phyloP scores from a whole-genome alignment of 2,329 filamentous ascomycete species.

The Arthrobotrys entomopaga region DNA sequence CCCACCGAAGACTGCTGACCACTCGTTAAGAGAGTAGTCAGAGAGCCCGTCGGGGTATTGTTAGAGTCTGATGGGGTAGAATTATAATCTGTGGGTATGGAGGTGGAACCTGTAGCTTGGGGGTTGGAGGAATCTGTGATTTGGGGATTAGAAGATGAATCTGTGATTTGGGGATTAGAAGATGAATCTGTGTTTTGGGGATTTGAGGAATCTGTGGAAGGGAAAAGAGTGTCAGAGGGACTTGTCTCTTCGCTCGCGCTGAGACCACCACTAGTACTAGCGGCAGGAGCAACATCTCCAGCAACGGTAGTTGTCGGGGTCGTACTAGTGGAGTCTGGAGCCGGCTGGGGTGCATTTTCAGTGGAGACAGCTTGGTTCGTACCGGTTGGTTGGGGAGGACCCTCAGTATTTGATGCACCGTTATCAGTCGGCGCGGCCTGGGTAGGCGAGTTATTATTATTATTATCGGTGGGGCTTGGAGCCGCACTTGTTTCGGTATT shows the following conservation, averaged over 20 bases:
- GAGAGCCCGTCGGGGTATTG: constrained; percentile 31
- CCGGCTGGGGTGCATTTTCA: constrained; percentile 33
- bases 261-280: not conserved
- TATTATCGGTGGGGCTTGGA: constrained; percentile 2
- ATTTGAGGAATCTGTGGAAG: constrained; percentile 41
- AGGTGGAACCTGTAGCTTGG: constrained; percentile 30
- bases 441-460: constrained; percentile 2
- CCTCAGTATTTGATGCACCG: constrained; percentile 22
- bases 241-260: constrained; percentile 37
- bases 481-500: constrained; percentile 7
- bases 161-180: constrained; percentile 25
- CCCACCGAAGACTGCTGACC: constrained; percentile 33
- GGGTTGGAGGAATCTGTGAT: constrained; percentile 38
- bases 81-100: constrained; percentile 35
- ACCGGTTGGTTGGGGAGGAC: constrained; percentile 36
- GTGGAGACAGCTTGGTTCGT: constrained; percentile 37
- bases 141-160: constrained; percentile 28
- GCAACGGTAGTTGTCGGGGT: constrained; percentile 30
- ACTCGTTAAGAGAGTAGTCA: constrained; percentile 47
- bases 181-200: constrained; percentile 26
- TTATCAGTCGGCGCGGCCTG: constrained; percentile 15
- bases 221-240: constrained; percentile 46
- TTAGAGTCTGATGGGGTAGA: constrained; percentile 44
- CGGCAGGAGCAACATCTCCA: constrained; percentile 12
- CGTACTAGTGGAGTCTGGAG: constrained; percentile 36